Percentiles rank a stretch among this genome's conserved stretches.
Evolutionary conservation across 768 basidiomycete species (phyloP).

Genomic region (Lyophyllum shimeji): DNA sequence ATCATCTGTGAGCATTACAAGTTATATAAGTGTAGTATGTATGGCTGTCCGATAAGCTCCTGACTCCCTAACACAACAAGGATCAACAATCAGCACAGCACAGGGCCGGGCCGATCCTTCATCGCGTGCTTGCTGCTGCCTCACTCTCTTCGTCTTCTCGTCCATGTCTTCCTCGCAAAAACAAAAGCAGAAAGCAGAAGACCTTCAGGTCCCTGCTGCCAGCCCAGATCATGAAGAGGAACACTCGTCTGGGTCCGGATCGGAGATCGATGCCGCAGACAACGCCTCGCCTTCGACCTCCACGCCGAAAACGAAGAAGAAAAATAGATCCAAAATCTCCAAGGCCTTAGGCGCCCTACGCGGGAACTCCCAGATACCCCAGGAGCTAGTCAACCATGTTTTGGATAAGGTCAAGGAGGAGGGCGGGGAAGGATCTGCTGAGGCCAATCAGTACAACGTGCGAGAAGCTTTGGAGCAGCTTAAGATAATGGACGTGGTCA

Average conservation of each 20-base stretch:
- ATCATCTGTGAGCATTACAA: too few relatives aligned
- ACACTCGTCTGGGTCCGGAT: constrained; percentile 23
- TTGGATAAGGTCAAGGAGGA: constrained; percentile 65
- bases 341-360: constrained; percentile 50
- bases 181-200: constrained; percentile 40
- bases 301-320: constrained; percentile 78
- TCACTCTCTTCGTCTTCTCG: not conserved
- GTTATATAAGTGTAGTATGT: too few relatives aligned
- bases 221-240: constrained; percentile 35
- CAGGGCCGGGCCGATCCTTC: too few relatives aligned
- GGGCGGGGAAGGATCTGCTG: constrained; percentile 40
- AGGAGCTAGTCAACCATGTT: constrained; percentile 65
- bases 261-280: constrained; percentile 19
- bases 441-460: constrained; percentile 65
- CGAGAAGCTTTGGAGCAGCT: constrained; percentile 70
- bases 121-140: not conserved
- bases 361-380: constrained; percentile 52
- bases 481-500: constrained; percentile 81
- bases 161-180: constrained; percentile 38
- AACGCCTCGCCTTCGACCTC: constrained; percentile 40
- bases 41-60: too few relatives aligned
- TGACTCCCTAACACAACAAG: too few relatives aligned
- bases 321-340: constrained; percentile 75
- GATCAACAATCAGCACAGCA: too few relatives aligned
- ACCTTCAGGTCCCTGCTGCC: constrained; percentile 38